These are phyloP conservation scores for Colletotrichum chrysophilum DNA, from an alignment of 2,329 filamentous ascomycete genomes.

Conservation along the genomic window DNA sequence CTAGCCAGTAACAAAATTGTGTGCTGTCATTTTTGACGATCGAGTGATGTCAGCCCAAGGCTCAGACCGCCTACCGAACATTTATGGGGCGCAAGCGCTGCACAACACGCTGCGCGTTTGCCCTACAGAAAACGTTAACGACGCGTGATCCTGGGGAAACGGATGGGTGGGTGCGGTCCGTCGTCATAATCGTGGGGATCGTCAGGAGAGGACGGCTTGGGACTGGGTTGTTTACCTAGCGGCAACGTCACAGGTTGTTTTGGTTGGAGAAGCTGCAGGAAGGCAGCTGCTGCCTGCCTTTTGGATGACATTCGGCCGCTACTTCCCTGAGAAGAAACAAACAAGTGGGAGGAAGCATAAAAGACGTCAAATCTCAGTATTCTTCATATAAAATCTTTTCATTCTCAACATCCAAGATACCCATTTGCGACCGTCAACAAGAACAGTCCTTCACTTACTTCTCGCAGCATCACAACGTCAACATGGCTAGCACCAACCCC, in stretches of 20 bases:
- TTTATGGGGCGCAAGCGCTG: not conserved
- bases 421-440: not conserved
- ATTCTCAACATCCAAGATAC: not conserved
- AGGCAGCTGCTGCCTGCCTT: not conserved
- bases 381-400: accelerated
- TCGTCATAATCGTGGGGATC: slow-evolving; percentile 10
- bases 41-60: not conserved
- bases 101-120: not conserved
- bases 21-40: not conserved
- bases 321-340: not conserved
- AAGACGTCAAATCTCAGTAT: not conserved
- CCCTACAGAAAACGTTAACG: too few species aligned
- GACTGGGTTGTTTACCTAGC: not conserved
- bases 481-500: not conserved
- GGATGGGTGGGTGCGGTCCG: not conserved
- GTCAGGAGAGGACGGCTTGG: not conserved
- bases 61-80: not conserved
- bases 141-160: not conserved
- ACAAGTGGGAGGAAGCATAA: not conserved
- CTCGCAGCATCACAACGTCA: not conserved
- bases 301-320: not conserved
- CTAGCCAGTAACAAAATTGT: too few species aligned
- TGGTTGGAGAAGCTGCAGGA: not conserved
- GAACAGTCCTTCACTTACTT: not conserved
- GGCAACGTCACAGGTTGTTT: not conserved